Evolutionary conservation across 78 protist genomes (phyloP).

Genomic region (Dictyostelium brefeldianum): DNA sequence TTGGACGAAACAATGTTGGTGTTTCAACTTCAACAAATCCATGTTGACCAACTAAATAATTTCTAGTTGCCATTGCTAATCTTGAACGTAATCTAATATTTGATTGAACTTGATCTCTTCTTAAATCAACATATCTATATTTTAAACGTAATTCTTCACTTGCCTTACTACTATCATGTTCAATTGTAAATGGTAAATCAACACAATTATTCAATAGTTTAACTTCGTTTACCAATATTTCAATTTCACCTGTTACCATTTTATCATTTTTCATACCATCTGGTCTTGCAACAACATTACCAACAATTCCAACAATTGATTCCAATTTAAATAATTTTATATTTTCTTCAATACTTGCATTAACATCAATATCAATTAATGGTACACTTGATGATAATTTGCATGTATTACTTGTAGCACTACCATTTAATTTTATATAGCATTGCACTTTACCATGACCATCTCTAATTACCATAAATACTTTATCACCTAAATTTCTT

Average conservation of each 20-base stretch:
- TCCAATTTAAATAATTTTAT: conserved; percentile 36
- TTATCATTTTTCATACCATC: conserved; percentile 10
- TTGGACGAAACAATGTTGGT: conserved; percentile 91
- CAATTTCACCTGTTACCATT: conserved; percentile 61
- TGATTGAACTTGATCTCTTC: conserved; percentile 72
- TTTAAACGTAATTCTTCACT: conserved; percentile 83
- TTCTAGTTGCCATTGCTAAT: conserved; percentile 51
- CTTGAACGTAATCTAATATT: conserved; percentile 78
- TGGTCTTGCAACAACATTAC: conserved; percentile 45
- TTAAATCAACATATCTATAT: conserved; percentile 87
- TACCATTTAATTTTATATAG: not conserved
- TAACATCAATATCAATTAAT: not conserved
- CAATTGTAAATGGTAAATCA: conserved; percentile 67
- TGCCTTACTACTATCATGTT: conserved; percentile 21
- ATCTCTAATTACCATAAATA: conserved; percentile 56
- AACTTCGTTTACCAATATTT: not conserved
- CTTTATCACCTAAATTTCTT: conserved; percentile 38
- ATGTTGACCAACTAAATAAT: not conserved
- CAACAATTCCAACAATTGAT: conserved; percentile 11
- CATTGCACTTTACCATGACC: conserved; percentile 64
- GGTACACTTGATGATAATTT: conserved; percentile 19
- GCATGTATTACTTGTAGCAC: not conserved
- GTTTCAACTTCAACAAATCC: conserved; percentile 93
- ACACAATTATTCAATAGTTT: conserved; percentile 23
- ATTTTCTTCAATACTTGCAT: not conserved